Conservation (phyloP, 805 yeast species). For the Yamadazyma laniorum region DNA sequence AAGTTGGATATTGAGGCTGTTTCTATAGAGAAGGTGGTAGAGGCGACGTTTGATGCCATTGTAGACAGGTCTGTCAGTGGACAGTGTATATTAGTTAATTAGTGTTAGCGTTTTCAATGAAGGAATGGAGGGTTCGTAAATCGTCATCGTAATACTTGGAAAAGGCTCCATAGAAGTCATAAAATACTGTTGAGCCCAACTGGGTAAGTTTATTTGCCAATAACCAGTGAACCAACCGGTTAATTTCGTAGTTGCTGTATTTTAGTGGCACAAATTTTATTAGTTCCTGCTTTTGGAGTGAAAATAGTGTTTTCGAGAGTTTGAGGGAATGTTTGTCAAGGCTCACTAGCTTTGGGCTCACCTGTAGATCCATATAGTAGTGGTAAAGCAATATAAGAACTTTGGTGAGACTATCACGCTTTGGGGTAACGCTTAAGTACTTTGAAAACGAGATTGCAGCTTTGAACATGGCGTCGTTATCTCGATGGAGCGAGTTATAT, state of each 20-base stretch:
- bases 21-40: constrained; percentile 26
- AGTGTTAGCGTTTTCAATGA: neutral
- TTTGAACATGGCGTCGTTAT: constrained; percentile 28
- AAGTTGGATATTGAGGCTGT: constrained; percentile 21
- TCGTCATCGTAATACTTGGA: constrained; percentile 7
- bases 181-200: constrained; percentile 2
- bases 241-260: constrained; percentile 7
- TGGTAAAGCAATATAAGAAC: neutral
- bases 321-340: neutral
- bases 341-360: neutral
- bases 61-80: constrained; percentile 29
- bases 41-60: constrained; percentile 22
- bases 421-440: neutral
- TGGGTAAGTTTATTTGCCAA: constrained; percentile 1
- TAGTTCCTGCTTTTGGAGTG: constrained; percentile 7
- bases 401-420: neutral
- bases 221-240: constrained; percentile 13
- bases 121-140: constrained; percentile 4
- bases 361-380: neutral
- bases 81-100: constrained; percentile 14
- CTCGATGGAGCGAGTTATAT: constrained; percentile 25
- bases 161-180: constrained; percentile 10
- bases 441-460: constrained; percentile 14
- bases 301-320: constrained; percentile 2
- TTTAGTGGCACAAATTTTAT: constrained; percentile 9